Evolutionary conservation across 495 filamentous ascomycete genomes (phyloP), one percentile per base, ranked within the genome.

Genomic region (Lophiotrema nucula): DNA sequence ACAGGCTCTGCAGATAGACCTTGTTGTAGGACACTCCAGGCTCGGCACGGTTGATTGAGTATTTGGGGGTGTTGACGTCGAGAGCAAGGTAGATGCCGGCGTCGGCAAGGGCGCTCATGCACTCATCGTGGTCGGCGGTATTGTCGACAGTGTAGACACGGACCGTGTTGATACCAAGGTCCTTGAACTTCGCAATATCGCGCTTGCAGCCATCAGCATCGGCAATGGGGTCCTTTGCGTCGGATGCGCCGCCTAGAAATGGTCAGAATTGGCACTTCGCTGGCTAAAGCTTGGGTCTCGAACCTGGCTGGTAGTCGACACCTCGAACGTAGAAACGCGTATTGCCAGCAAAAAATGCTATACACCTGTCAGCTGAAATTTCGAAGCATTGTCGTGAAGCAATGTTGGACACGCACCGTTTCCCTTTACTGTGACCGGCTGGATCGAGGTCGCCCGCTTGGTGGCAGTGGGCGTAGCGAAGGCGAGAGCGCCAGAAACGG

Each of bases 91-190:
- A 97, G 74, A 96, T 96, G 51, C 89, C 72, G 16, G 69, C 71
- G 12, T 65, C 65, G 21, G 69, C 72, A 10, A 74, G 65, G 24
- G 54, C 47, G 27, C 27, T 56, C 72, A 74, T 74, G 69, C 72
- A 74, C 46, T 64, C 79, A 67, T 88, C 83, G 74, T 97, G 92
- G 72, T 89, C 77, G 58, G 76, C 72, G 24, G 87, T 89, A 76
- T 95, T 96, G 73, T 97, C 92, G 47, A 92, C 84, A 0, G 89
- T 92, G 80, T 97, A 97, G 57, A 96, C 85, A 71, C 92, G 90
- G 60, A 97, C 80, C 35, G 90, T 90, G 77, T 97, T 97, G 69
- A 96, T 76, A 42, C 90, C 90, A 8, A 97, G 77, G 61, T 90
- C 81, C 72, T 87, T 80, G 82, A 96, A 96, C 60, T 90, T 76